Percentiles rank a stretch among this genome's conserved stretches.
Evolutionary conservation across 306 rosid genomes (phyloP).

Genomic region (Quercus mongolica): DNA sequence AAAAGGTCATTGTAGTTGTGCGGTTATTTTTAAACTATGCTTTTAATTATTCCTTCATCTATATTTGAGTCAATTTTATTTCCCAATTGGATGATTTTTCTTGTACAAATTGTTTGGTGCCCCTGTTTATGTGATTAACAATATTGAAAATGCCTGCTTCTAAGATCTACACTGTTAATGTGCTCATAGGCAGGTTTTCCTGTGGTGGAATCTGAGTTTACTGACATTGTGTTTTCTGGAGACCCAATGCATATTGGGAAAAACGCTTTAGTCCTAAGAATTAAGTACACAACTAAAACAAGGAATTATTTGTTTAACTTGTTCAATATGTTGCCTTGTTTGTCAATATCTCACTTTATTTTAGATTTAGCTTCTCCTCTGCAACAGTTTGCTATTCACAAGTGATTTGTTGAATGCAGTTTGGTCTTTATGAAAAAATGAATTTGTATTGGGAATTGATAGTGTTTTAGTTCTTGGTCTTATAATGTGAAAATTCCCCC

Average conservation of each 20-base stretch:
- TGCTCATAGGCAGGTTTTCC: no score
- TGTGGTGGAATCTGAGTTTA: no score
- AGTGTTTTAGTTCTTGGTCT: not conserved
- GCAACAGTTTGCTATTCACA: not conserved
- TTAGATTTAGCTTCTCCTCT: slow-evolving; percentile 2
- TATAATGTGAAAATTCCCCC: not conserved
- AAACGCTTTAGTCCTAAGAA: not conserved
- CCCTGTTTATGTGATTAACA: no score
- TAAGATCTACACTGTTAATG: no score
- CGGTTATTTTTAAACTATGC: no score
- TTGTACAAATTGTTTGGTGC: no score
- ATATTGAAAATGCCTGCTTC: no score
- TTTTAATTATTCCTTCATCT: no score
- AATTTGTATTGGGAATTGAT: not conserved
- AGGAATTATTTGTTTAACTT: not conserved
- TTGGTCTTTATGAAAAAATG: not conserved
- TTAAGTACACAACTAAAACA: not conserved
- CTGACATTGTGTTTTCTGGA: not conserved
- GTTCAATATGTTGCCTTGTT: slow-evolving; percentile 3
- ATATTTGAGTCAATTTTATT: no score
- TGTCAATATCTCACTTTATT: not conserved
- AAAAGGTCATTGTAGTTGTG: no score
- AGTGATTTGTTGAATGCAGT: not conserved
- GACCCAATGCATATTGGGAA: not conserved
- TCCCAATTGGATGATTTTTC: no score